Percentiles rank a stretch among this genome's conserved stretches.
Evolutionary conservation across 805 yeast genomes (phyloP).

Genomic region (Myxozyma kluyveri): DNA sequence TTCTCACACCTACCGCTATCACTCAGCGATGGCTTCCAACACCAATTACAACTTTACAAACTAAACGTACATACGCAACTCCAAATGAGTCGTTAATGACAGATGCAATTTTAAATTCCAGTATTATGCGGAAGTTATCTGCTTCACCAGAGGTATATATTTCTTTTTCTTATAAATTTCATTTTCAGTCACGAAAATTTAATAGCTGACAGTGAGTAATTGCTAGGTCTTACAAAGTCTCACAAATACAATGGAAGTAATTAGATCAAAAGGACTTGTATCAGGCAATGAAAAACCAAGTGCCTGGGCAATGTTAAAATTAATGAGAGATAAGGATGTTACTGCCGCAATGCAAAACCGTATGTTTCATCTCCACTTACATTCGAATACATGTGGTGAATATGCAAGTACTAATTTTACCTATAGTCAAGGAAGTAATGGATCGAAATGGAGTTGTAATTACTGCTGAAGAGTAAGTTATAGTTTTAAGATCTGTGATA

Average conservation of each 20-base stretch:
- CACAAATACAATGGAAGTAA: conserved; percentile 10
- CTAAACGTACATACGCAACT: conserved; percentile 14
- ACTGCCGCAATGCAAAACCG: conserved; percentile 15
- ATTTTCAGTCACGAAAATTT: not conserved
- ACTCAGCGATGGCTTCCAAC: too few relatives aligned
- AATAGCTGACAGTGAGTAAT: not conserved
- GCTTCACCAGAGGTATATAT: conserved; percentile 16
- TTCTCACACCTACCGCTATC: too few relatives aligned
- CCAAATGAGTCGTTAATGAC: conserved; percentile 12
- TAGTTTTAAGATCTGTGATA: not conserved
- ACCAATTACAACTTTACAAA: too few relatives aligned
- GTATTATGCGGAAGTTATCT: conserved; percentile 20
- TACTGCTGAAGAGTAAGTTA: conserved; percentile 17
- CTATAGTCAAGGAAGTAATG: conserved; percentile 19
- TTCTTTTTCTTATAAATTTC: not conserved
- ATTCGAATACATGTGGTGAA: too few relatives aligned
- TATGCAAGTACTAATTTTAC: too few relatives aligned
- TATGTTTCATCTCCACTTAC: conserved; percentile 2
- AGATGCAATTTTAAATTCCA: conserved; percentile 20
- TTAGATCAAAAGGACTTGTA: conserved; percentile 9
- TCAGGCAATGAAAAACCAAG: conserved; percentile 4
- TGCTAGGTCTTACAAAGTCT: not conserved
- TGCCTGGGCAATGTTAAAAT: conserved; percentile 11
- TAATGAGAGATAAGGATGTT: conserved; percentile 20
- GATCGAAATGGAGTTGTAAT: conserved; percentile 14